Percentiles rank a stretch among this genome's conserved stretches.
Evolutionary conservation across 179 eudicot species (phyloP).

Genomic region (Monotropa hypopitys): DNA sequence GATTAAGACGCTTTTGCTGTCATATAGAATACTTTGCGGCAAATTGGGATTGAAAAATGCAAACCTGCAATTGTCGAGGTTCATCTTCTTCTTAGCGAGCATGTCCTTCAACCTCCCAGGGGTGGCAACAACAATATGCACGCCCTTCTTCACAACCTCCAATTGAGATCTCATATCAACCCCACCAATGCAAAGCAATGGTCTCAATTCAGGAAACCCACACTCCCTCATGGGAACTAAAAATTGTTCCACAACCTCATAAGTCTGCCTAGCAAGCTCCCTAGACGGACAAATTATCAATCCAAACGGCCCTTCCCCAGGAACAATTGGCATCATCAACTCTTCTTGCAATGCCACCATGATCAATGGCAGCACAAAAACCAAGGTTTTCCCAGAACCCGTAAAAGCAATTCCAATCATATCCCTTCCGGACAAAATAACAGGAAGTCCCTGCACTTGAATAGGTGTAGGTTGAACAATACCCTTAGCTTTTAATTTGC

Average conservation of each 20-base stretch:
- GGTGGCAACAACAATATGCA: conserved; percentile 90
- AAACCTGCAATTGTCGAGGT: conserved; percentile 72
- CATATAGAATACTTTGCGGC: not conserved
- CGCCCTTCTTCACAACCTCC: conserved; percentile 74
- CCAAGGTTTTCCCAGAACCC: conserved; percentile 83
- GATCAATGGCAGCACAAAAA: conserved; percentile 70
- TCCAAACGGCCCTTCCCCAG: conserved; percentile 90
- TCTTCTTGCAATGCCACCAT: conserved; percentile 89
- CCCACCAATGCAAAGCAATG: conserved; percentile 86
- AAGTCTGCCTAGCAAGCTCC: conserved; percentile 86
- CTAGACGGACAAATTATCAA: conserved; percentile 78
- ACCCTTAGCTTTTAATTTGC: conserved; percentile 49
- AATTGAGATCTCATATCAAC: conserved; percentile 74
- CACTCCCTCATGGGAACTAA: conserved; percentile 39
- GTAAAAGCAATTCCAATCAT: conserved; percentile 97
- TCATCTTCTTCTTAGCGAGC: conserved; percentile 87
- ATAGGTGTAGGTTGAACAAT: conserved; percentile 86
- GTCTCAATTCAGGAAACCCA: conserved; percentile 69
- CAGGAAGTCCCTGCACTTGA: conserved; percentile 90
- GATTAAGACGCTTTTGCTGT: not conserved
- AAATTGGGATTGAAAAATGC: not conserved
- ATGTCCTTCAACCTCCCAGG: conserved; percentile 89
- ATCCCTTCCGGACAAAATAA: conserved; percentile 72
- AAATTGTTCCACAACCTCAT: conserved; percentile 73
- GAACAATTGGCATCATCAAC: conserved; percentile 71